phyloP scores from a whole-genome alignment of 225 moss, liverwort and hornwort species.

The Thuidium tamariscinum region DNA sequence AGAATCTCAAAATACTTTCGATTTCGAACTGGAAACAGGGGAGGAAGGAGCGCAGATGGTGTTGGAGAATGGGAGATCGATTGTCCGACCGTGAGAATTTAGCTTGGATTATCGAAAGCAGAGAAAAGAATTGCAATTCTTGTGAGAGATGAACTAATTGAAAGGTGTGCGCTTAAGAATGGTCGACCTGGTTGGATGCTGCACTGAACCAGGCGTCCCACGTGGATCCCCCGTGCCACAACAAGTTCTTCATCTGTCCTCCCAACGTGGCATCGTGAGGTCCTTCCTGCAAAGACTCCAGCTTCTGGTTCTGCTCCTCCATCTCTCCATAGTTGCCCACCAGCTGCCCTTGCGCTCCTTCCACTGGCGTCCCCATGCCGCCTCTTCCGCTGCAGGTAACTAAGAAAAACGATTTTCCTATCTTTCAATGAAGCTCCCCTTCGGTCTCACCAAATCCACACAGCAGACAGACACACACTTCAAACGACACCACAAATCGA shows the following conservation, averaged over 20 bases:
- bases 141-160: background rate
- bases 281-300: slow-evolving; percentile 43
- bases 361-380: slow-evolving; percentile 7
- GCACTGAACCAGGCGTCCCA: slow-evolving; percentile 94
- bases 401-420: background rate
- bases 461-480: background rate
- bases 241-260: slow-evolving; percentile 53
- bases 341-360: slow-evolving; percentile 12
- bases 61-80: background rate
- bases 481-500: background rate
- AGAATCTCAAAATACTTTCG: background rate
- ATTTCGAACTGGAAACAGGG: background rate
- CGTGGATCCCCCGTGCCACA: slow-evolving; percentile 91
- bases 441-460: background rate
- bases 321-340: slow-evolving; percentile 71
- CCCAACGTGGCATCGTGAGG: slow-evolving; percentile 4
- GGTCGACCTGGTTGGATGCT: slow-evolving; percentile 76
- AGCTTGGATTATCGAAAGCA: background rate
- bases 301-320: slow-evolving; percentile 87
- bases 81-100: background rate
- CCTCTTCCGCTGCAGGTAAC: slow-evolving; percentile 11
- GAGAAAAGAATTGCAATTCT: background rate
- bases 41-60: background rate
- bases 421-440: background rate
- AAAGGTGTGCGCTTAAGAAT: background rate